Evolutionary conservation across 163 green algal genomes (phyloP).

Genomic region (Chloromonas sp.): DNA sequence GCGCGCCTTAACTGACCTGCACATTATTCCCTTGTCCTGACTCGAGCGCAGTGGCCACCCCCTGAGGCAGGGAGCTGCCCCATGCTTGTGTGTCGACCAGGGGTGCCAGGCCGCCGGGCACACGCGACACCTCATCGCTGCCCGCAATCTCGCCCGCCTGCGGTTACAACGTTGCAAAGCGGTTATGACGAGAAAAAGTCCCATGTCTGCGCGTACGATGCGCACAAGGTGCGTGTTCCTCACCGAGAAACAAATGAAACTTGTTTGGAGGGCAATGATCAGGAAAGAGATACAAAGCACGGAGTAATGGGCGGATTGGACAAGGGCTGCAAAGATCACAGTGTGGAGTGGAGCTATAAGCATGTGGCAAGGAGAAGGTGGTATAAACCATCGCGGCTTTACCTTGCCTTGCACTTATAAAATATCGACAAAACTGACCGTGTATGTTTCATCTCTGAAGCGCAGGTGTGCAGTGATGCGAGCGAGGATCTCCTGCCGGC

Average conservation of each 20-base stretch:
- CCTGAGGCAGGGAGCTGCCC: background rate
- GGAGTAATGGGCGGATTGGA: no score
- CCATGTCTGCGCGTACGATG: no score
- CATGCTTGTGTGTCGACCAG: background rate
- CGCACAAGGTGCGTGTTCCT: no score
- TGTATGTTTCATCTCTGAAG: conserved; percentile 4
- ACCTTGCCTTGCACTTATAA: no score
- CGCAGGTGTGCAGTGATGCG: conserved; percentile 28
- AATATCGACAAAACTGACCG: background rate
- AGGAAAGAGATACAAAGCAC: no score
- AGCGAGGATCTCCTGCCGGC: conserved; percentile 25
- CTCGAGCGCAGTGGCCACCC: background rate
- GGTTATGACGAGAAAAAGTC: no score
- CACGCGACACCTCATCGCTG: background rate
- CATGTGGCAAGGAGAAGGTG: no score
- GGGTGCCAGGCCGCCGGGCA: background rate
- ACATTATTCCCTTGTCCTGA: background rate
- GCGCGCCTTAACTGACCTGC: background rate
- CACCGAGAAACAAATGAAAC: no score
- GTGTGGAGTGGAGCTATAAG: no score
- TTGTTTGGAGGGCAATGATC: no score
- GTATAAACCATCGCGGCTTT: no score
- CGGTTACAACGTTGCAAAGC: background rate
- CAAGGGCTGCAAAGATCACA: no score
- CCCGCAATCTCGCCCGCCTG: background rate